Conservation (phyloP, 495 filamentous ascomycete species). For the Daldinia bambusicola region DNA sequence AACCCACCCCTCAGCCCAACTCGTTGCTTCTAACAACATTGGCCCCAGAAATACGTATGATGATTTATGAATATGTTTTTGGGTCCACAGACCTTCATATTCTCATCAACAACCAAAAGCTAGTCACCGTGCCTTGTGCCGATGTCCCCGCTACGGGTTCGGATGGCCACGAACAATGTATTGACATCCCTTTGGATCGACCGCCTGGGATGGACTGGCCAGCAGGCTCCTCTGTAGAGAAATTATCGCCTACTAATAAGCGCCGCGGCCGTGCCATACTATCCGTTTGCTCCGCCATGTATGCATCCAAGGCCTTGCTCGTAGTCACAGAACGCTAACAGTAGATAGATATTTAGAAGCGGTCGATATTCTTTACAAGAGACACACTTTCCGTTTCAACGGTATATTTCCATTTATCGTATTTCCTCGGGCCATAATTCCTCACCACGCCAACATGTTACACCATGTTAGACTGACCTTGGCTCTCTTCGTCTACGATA, state of each 20-base stretch:
- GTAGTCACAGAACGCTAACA: not conserved
- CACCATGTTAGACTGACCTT: not conserved
- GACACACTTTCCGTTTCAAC: not conserved
- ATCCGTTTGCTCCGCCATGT: not conserved
- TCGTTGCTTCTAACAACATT: not conserved
- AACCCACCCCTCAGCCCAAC: not conserved
- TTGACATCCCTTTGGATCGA: not conserved
- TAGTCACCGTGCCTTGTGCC: not conserved
- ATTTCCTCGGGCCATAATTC: not conserved
- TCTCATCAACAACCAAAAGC: not conserved
- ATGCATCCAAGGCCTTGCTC: not conserved
- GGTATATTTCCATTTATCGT: not conserved
- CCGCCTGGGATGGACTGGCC: not conserved
- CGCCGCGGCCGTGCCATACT: not conserved
- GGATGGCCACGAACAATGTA: not conserved
- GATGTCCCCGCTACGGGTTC: not conserved
- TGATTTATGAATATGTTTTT: slow-evolving; percentile 1
- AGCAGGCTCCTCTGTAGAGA: not conserved
- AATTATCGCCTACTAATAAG: not conserved
- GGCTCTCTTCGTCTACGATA: not conserved
- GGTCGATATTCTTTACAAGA: not conserved
- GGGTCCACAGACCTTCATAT: not conserved
- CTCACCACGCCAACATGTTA: not conserved
- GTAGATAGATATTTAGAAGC: not conserved
- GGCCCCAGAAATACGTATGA: not conserved